Evolutionary conservation across 768 basidiomycete species (phyloP), one percentile per base, ranked within the genome.

Genomic region (Mycena maculata): DNA sequence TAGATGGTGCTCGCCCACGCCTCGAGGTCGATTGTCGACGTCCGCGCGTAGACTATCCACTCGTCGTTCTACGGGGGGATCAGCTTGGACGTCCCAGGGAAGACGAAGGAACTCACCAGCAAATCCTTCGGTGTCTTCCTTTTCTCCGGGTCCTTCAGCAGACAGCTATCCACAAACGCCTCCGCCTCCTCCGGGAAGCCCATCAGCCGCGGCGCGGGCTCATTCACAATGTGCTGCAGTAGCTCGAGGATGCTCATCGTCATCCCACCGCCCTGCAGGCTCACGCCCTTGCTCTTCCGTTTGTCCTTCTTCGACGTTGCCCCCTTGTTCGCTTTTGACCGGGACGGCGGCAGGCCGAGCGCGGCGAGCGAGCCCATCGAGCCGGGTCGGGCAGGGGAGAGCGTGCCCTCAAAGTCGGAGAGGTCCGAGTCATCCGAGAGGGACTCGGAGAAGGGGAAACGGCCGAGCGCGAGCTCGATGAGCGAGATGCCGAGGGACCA

Each of bases 171-270:
- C 48, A 99, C 89, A 70, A 99, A 99, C 54, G 83, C 83, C 72
- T 94, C 93, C 25, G 93, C 92, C 75, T 91, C 87, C 58, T 78
- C 77, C 4, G 93, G 91, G 84, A 82, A 87, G 45, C 84, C 85
- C 20, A 90, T 90, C 70, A 99, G 79, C 75, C 88, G 85, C 44
- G 98, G 98, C 28, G 98, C 97, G 63, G 97, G 95, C 81, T 99
- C 98, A 75, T 99, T 98, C 57, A 99, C 98, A 73, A 99, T 99
- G 76, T 98, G 95, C 76, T 99, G 98, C 68, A 99, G 81, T 57
- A 99, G 79, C 81, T 99, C 98, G 71, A 99, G 81, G 78, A 99
- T 99, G 74, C 92, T 94, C 96, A 99, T 98, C 71, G 95, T 98
- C 92, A 95, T 96, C 31, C 92, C 93, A 2, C 95, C 94, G 39